These are phyloP conservation scores for Oryza australiensis DNA, from an alignment of 176 grass and related monocot genomes.

Conservation along the genomic window DNA sequence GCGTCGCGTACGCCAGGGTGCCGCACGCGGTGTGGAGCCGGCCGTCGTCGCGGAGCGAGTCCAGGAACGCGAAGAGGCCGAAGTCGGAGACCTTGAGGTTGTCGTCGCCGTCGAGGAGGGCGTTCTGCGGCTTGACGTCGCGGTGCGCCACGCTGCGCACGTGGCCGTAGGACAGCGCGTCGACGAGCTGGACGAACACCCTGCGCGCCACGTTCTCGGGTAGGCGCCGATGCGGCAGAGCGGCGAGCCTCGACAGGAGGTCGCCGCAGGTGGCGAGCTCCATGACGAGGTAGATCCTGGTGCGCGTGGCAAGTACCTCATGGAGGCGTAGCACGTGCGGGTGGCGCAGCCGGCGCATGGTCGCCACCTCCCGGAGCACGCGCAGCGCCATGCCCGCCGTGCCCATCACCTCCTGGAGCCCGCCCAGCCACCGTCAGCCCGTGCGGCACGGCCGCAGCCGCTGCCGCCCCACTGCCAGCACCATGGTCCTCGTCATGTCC, in stretches of 20 bases:
- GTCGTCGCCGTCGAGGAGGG: constrained; percentile 55
- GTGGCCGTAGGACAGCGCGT: constrained; percentile 67
- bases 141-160: constrained; percentile 67
- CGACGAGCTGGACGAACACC: constrained; percentile 67
- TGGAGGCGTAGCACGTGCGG: constrained; percentile 72
- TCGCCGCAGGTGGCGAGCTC: constrained; percentile 70
- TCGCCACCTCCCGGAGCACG: constrained; percentile 58
- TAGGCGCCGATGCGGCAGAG: constrained; percentile 39
- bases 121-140: constrained; percentile 85
- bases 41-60: constrained; percentile 40
- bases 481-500: no score
- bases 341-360: constrained; percentile 80
- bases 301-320: constrained; percentile 71
- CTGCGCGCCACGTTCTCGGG: constrained; percentile 48
- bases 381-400: constrained; percentile 48
- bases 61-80: constrained; percentile 60
- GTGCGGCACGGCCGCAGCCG: no score
- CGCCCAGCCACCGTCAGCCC: no score
- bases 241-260: constrained; percentile 47
- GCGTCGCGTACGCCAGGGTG: constrained; percentile 70
- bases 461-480: no score
- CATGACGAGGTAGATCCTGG: constrained; percentile 75
- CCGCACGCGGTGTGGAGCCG: constrained; percentile 69
- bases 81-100: constrained; percentile 78
- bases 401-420: constrained; percentile 25